These are phyloP conservation scores for Geotrichum restrictum DNA, from an alignment of 1,139 yeast species.

Conservation along the genomic window DNA sequence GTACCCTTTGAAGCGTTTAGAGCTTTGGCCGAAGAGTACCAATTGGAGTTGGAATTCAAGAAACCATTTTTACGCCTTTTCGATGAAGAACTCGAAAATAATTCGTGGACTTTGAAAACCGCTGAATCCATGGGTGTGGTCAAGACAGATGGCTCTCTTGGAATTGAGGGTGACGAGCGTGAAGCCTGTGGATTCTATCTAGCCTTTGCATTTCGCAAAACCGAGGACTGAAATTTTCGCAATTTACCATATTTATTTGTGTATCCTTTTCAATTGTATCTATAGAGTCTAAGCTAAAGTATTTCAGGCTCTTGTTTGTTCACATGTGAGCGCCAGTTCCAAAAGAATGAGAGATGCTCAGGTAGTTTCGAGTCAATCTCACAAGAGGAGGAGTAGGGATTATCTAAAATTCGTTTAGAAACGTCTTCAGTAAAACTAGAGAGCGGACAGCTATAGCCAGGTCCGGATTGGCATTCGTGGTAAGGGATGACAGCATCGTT, in stretches of 20 bases:
- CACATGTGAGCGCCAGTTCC: constrained; percentile 22
- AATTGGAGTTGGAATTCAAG: constrained; percentile 65
- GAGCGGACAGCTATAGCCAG: constrained; percentile 41
- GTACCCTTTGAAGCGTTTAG: constrained; percentile 90
- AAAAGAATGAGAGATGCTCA: constrained; percentile 21
- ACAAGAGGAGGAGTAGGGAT: constrained; percentile 9
- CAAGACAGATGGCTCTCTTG: constrained; percentile 67
- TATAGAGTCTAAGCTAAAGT: background rate
- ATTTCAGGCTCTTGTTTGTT: constrained; percentile 13
- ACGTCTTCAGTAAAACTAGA: constrained; percentile 21
- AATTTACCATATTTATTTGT: background rate
- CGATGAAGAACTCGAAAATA: constrained; percentile 60
- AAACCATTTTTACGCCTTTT: constrained; percentile 81
- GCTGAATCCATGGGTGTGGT: constrained; percentile 34
- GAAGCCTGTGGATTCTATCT: constrained; percentile 85
- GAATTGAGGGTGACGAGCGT: constrained; percentile 84
- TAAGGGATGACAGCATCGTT: constrained; percentile 59
- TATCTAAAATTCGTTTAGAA: background rate
- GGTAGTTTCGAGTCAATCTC: constrained; percentile 18
- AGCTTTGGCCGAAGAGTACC: constrained; percentile 77
- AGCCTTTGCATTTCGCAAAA: constrained; percentile 73
- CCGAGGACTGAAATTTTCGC: constrained; percentile 25
- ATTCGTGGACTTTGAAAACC: constrained; percentile 38
- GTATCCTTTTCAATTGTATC: background rate
- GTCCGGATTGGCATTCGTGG: constrained; percentile 47